Conservation (phyloP, 116 monocot species). For the Thalassia testudinum region DNA sequence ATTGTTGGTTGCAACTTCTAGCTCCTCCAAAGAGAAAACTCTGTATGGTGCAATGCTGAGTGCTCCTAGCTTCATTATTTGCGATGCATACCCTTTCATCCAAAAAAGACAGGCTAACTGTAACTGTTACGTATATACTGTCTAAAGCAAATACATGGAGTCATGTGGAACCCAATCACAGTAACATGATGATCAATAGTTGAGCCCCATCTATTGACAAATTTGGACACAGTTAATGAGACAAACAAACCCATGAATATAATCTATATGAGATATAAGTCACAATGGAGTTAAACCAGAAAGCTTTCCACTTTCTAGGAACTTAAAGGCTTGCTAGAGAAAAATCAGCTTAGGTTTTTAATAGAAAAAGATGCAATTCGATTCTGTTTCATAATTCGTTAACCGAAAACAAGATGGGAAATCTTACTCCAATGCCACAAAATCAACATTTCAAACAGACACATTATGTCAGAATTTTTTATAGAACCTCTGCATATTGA, state of each 20-base stretch:
- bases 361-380: too few species aligned
- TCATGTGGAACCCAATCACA: neutral
- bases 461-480: too few species aligned
- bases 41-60: conserved; percentile 67
- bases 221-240: neutral
- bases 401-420: conserved; percentile 2
- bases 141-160: neutral
- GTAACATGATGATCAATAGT: neutral
- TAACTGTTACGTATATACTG: neutral
- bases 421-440: too few species aligned
- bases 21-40: conserved; percentile 68
- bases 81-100: conserved; percentile 63
- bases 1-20: conserved; percentile 78
- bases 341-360: too few species aligned
- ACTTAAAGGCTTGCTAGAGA: too few species aligned
- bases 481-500: too few species aligned
- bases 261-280: neutral
- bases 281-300: neutral
- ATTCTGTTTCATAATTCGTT: neutral
- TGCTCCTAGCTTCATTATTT: conserved; percentile 70
- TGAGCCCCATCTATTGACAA: neutral
- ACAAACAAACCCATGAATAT: neutral
- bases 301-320: too few species aligned
- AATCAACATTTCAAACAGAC: too few species aligned
- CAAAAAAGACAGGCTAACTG: neutral